These are phyloP conservation scores for Backusella australiensis DNA, from an alignment of 192 early-diverging fungal genomes.

Conservation along the genomic window DNA sequence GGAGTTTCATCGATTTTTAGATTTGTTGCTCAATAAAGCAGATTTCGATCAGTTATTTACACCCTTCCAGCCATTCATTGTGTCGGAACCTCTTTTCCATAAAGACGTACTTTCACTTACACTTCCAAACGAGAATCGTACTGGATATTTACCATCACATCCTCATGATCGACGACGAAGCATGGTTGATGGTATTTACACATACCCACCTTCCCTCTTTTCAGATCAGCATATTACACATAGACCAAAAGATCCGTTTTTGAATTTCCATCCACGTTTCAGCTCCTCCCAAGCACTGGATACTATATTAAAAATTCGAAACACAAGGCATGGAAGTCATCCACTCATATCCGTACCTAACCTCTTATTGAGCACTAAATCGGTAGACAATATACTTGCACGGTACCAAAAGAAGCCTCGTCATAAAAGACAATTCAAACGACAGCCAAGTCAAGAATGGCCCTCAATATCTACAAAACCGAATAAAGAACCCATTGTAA, in stretches of 20 bases:
- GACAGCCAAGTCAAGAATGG: background rate
- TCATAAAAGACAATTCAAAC: background rate
- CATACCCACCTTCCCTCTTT: background rate
- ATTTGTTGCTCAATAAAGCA: constrained; percentile 10
- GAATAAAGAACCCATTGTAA: background rate
- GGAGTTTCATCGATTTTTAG: constrained; percentile 80
- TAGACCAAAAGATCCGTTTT: background rate
- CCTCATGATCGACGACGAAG: constrained; percentile 18
- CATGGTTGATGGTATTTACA: constrained; percentile 8
- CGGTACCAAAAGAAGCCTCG: background rate
- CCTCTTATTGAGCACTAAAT: background rate
- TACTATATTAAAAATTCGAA: background rate
- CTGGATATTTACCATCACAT: background rate
- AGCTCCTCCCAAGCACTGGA: constrained; percentile 9
- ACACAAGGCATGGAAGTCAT: constrained; percentile 14
- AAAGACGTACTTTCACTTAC: background rate
- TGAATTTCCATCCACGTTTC: constrained; percentile 3
- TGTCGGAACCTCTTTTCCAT: background rate
- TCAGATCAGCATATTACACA: background rate
- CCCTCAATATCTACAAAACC: background rate
- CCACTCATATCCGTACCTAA: constrained; percentile 3
- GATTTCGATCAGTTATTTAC: constrained; percentile 16
- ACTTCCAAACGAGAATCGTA: constrained; percentile 6
- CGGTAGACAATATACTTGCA: background rate
- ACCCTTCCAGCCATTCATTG: constrained; percentile 11